phyloP scores from a whole-genome alignment of 179 eudicot genomes.

The Gypsophila paniculata region DNA sequence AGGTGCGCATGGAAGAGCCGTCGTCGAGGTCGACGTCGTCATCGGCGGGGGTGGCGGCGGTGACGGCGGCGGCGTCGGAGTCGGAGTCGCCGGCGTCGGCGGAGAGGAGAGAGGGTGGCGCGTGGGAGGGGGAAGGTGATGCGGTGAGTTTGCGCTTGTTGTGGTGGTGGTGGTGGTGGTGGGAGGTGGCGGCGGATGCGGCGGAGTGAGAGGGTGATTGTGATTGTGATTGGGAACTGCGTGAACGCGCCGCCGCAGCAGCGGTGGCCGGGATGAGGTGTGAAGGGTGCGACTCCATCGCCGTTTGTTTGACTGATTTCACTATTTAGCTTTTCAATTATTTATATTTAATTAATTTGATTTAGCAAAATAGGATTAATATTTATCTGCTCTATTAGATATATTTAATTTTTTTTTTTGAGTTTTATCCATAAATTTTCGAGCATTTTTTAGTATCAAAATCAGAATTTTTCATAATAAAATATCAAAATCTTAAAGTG shows the following conservation, averaged over 20 bases:
- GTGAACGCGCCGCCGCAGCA: slow-evolving; percentile 46
- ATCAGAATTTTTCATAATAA: no score
- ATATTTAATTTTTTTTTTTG: no score
- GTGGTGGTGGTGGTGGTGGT: slow-evolving; percentile 46
- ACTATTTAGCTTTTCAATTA: no score
- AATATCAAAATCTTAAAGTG: no score
- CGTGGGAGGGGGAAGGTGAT: slow-evolving; percentile 41
- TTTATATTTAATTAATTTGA: no score
- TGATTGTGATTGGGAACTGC: slow-evolving; percentile 77
- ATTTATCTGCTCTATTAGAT: no score
- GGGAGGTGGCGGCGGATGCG: slow-evolving; percentile 65
- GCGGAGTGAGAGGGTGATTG: slow-evolving; percentile 77
- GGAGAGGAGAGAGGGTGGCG: slow-evolving; percentile 35
- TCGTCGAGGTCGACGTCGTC: slow-evolving; percentile 71
- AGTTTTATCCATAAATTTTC: no score
- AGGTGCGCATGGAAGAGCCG: slow-evolving; percentile 57
- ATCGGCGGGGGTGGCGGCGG: slow-evolving; percentile 29
- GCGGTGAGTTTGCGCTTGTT: slow-evolving; percentile 38
- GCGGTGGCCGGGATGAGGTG: slow-evolving; percentile 53
- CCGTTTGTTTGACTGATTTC: no score
- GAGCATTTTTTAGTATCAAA: no score
- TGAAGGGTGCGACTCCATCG: slow-evolving; percentile 52
- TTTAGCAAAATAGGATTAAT: no score
- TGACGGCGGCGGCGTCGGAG: slow-evolving; percentile 8
- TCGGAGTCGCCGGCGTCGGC: slow-evolving; percentile 53